Evolutionary conservation across 495 filamentous ascomycete species (phyloP).

Genomic region (Penicillium verhagenii): DNA sequence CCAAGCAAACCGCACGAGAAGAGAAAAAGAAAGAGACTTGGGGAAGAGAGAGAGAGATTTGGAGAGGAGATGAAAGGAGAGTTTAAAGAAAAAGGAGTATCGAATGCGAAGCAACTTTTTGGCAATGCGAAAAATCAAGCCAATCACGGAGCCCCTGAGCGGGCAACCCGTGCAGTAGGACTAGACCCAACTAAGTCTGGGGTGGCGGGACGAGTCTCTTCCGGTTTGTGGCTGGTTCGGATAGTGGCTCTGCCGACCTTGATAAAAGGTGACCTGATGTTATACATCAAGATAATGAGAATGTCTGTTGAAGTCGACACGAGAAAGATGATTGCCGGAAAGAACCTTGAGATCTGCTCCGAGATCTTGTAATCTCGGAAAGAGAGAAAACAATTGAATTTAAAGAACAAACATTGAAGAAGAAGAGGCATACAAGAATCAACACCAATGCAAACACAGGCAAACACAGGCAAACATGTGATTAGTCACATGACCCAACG

Average conservation of each 20-base stretch:
- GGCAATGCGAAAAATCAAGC: slow-evolving; percentile 10
- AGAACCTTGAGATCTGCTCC: not conserved
- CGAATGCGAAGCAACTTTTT: slow-evolving; percentile 12
- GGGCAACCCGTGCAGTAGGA: not conserved
- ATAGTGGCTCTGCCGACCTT: slow-evolving; percentile 9
- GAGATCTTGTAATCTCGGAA: not conserved
- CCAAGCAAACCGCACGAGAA: slow-evolving; percentile 1
- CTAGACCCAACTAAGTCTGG: slow-evolving; percentile 13
- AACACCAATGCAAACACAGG: no score
- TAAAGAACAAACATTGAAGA: not conserved
- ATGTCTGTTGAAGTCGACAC: not conserved
- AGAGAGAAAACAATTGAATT: not conserved
- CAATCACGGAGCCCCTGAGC: slow-evolving; percentile 23
- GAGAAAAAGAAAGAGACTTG: slow-evolving; percentile 1
- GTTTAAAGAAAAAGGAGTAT: slow-evolving; percentile 6
- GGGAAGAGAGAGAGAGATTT: slow-evolving; percentile 1
- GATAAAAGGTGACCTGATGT: slow-evolving; percentile 20
- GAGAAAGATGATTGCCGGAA: not conserved
- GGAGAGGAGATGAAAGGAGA: slow-evolving; percentile 5
- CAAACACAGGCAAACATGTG: not conserved
- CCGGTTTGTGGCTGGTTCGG: slow-evolving; percentile 25
- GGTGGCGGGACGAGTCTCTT: slow-evolving; percentile 9
- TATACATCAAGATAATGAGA: not conserved
- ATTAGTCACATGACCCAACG: slow-evolving; percentile 6
- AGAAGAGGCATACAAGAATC: not conserved